These are phyloP conservation scores for Pythium volutum DNA, from an alignment of 352 stramenopile species.

Conservation along the genomic window DNA sequence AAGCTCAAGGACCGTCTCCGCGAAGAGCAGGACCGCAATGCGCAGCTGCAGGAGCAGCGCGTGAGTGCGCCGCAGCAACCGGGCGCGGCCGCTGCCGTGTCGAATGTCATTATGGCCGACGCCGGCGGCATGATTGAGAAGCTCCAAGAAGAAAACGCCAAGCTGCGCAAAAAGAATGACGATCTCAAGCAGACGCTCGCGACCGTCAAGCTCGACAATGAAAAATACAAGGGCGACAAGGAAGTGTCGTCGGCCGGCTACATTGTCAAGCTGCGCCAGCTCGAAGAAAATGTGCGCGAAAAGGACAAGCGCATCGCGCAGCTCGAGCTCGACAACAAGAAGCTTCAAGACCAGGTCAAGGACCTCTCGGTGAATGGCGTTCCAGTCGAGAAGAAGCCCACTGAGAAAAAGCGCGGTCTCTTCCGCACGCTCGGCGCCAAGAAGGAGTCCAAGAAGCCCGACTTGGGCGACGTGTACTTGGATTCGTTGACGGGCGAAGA, in stretches of 20 bases:
- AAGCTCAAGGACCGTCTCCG: slow-evolving; percentile 72
- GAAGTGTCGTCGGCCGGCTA: slow-evolving; percentile 67
- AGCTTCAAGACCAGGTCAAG: slow-evolving; percentile 64
- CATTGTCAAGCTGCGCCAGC: slow-evolving; percentile 72
- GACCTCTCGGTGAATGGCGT: slow-evolving; percentile 37
- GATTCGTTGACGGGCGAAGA: slow-evolving; percentile 78
- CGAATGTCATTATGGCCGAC: slow-evolving; percentile 72
- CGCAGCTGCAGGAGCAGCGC: slow-evolving; percentile 49
- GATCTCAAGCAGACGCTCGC: slow-evolving; percentile 63
- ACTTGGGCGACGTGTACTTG: slow-evolving; percentile 45
- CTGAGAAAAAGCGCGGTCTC: slow-evolving; percentile 58
- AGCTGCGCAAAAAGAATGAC: slow-evolving; percentile 74
- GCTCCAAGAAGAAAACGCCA: slow-evolving; percentile 74
- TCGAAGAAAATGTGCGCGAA: slow-evolving; percentile 65
- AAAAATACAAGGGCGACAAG: slow-evolving; percentile 78
- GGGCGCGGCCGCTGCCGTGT: slow-evolving; percentile 33
- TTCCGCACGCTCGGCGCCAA: slow-evolving; percentile 85
- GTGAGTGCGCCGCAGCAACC: slow-evolving; percentile 22
- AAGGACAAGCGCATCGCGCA: slow-evolving; percentile 75
- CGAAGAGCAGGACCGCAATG: slow-evolving; percentile 81
- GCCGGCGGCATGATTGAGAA: slow-evolving; percentile 83
- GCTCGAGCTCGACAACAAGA: slow-evolving; percentile 70
- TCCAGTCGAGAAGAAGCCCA: slow-evolving; percentile 51
- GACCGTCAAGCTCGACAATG: slow-evolving; percentile 62
- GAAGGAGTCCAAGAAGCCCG: slow-evolving; percentile 61